phyloP scores from a whole-genome alignment of 805 yeast genomes.

The Barnettozyma sucrosica region DNA sequence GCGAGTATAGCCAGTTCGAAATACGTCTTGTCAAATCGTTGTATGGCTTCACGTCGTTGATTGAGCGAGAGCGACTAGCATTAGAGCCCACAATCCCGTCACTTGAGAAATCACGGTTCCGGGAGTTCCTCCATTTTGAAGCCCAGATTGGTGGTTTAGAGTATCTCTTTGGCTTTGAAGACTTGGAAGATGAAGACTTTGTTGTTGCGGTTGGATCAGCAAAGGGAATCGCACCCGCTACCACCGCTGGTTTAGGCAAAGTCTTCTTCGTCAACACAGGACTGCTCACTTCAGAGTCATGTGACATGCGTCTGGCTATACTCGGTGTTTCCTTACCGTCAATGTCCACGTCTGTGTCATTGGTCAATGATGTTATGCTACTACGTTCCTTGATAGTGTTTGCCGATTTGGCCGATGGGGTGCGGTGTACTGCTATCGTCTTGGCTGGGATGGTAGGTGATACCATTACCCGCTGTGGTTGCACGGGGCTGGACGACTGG shows the following conservation, averaged over 20 bases:
- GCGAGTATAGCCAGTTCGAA: slow-evolving; percentile 87
- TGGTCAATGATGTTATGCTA: slow-evolving; percentile 31
- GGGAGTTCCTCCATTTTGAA: slow-evolving; percentile 45
- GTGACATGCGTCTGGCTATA: slow-evolving; percentile 27
- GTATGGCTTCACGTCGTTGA: slow-evolving; percentile 71
- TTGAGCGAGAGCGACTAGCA: slow-evolving; percentile 27
- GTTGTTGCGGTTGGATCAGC: slow-evolving; percentile 4
- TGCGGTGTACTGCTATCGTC: slow-evolving; percentile 1
- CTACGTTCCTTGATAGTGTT: slow-evolving; percentile 19
- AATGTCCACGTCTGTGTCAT: slow-evolving; percentile 40
- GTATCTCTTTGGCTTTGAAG: slow-evolving; percentile 55
- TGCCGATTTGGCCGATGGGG: slow-evolving; percentile 3
- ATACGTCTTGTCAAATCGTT: slow-evolving; percentile 77
- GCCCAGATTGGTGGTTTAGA: slow-evolving; percentile 79
- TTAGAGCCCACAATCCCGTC: background rate
- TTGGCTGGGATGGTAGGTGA: slow-evolving; percentile 12
- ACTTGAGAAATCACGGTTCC: slow-evolving; percentile 1
- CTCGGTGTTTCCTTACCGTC: slow-evolving; percentile 36
- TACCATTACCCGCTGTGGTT: background rate
- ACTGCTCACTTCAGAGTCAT: slow-evolving; percentile 21
- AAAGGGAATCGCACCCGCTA: background rate
- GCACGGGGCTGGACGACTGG: slow-evolving; percentile 6
- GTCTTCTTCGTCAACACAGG: slow-evolving; percentile 22
- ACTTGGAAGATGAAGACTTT: slow-evolving; percentile 1
- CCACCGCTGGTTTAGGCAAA: slow-evolving; percentile 9